Conservation (phyloP, 129 eudicot species). For the Logfia minima region DNA sequence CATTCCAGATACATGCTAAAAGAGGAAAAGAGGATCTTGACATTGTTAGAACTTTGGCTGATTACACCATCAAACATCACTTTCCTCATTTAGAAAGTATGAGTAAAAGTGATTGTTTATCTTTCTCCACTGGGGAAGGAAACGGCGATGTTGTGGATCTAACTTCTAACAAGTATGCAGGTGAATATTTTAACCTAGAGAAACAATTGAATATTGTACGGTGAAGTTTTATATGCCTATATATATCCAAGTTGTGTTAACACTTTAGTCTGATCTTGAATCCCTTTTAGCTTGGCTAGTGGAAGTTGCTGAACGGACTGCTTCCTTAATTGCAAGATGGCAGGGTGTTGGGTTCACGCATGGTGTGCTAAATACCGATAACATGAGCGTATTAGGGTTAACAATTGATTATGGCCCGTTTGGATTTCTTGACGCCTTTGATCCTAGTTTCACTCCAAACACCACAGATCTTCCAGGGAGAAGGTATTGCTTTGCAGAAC, state of each 20-base stretch:
- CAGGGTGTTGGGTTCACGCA: constrained; percentile 98
- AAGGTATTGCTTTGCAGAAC: constrained; percentile 95
- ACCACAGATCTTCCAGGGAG: constrained; percentile 96
- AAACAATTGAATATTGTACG: not conserved
- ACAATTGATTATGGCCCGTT: constrained; percentile 97
- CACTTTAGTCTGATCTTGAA: constrained; percentile 6
- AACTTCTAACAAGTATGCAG: constrained; percentile 94
- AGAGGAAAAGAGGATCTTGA: constrained; percentile 79
- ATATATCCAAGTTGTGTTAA: not conserved
- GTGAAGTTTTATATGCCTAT: not conserved
- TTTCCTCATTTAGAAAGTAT: constrained; percentile 83
- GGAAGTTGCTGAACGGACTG: constrained; percentile 92
- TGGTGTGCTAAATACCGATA: constrained; percentile 92
- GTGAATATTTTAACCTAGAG: constrained; percentile 31
- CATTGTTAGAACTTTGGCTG: constrained; percentile 72
- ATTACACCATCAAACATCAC: constrained; percentile 83
- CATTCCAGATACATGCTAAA: constrained; percentile 84
- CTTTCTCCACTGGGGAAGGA: constrained; percentile 76
- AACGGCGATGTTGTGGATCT: constrained; percentile 68
- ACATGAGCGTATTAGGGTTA: constrained; percentile 89
- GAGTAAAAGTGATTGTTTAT: constrained; percentile 61
- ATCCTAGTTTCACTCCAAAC: constrained; percentile 91
- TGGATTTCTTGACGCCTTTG: constrained; percentile 95
- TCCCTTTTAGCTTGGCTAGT: constrained; percentile 78
- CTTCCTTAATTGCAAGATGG: constrained; percentile 82